Base-by-base conservation (phyloP, 2,329 filamentous ascomycete species). In the Aureobasidium uvarum region DNA sequence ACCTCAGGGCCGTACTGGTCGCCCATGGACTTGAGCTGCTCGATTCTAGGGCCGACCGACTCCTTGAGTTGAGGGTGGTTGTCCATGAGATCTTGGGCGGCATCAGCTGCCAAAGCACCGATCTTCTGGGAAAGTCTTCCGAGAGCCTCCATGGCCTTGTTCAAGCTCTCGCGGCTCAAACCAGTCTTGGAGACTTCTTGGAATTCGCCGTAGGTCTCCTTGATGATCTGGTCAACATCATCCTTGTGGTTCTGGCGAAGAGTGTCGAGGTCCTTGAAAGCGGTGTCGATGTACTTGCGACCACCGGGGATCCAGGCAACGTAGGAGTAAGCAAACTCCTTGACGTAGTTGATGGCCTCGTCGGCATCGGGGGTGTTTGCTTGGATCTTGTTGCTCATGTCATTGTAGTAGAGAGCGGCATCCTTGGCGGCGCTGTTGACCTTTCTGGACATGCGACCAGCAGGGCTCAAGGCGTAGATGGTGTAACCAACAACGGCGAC, bases 61-160 rank as follows among this genome's bases (percentile, higher is more conserved):
- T 91, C 84, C 80, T 90, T 91, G 23, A 91, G 72, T 70, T 88
- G 76, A 0, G 90, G 90, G 73, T 92, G 89, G 73, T 91, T 90
- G 71, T 91, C 83, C 59, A 92, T 75, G 48, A 92, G 84, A 68
- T 91, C 85, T 28, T 80, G 77, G 0, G 85, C 78, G 1, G 86
- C 85, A 70, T 90, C 87, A 6, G 82, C 84, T 0, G 87, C 84
- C 2, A 92, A 80, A 51, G 81, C 81, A 18, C 82, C 83, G 16
- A 92, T 76, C 68, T 85, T 82, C 67, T 89, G 86, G 38, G 86
- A 80, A 5, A 92, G 76, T 20, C 51, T 38, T 23, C 65, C 20
- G 2, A 68, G 59, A 11, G 89, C 81, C 2, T 86, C 81, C 77
- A 85, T 88, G 0, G 84, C 83, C 74, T 86, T 81, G 23, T 81